Evolutionary conservation across 371 early-diverging fungal genomes (phyloP).

Genomic region (Mycotypha africana): DNA sequence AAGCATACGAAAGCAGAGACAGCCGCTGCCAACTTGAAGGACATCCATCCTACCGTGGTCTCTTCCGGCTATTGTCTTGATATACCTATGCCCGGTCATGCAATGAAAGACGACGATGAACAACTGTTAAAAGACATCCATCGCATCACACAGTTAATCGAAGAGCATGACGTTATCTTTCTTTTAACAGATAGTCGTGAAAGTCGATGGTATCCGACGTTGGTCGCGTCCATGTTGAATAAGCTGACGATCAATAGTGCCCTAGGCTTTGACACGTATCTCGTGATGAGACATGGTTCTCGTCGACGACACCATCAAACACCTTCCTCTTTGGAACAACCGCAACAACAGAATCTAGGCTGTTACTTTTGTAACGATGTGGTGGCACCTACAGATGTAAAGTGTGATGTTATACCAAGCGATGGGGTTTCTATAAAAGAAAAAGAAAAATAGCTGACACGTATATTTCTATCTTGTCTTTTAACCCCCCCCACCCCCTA

Average conservation of each 20-base stretch:
- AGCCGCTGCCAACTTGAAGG: slow-evolving; percentile 71
- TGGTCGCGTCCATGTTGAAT: slow-evolving; percentile 62
- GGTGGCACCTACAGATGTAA: slow-evolving; percentile 88
- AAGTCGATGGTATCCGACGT: slow-evolving; percentile 92
- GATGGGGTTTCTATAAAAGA: too few relatives aligned
- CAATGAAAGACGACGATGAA: slow-evolving; percentile 43
- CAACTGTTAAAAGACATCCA: slow-evolving; percentile 45
- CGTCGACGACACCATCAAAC: slow-evolving; percentile 6
- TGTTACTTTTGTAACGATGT: slow-evolving; percentile 97
- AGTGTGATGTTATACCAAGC: neutral
- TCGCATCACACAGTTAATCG: slow-evolving; percentile 56
- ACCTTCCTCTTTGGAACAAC: neutral
- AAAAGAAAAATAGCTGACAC: too few relatives aligned
- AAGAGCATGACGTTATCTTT: slow-evolving; percentile 80
- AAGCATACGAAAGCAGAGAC: slow-evolving; percentile 82
- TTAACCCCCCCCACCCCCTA: too few relatives aligned
- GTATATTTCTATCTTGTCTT: too few relatives aligned
- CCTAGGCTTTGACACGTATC: slow-evolving; percentile 91
- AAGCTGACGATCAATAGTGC: slow-evolving; percentile 90
- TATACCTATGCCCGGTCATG: slow-evolving; percentile 92
- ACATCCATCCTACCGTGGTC: slow-evolving; percentile 80
- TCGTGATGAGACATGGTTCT: slow-evolving; percentile 96
- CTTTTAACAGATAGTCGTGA: slow-evolving; percentile 93
- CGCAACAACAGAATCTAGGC: slow-evolving; percentile 46
- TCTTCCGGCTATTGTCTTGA: slow-evolving; percentile 61